phyloP scores from a whole-genome alignment of 176 grass and related monocot species.

The Pharus latifolius region DNA sequence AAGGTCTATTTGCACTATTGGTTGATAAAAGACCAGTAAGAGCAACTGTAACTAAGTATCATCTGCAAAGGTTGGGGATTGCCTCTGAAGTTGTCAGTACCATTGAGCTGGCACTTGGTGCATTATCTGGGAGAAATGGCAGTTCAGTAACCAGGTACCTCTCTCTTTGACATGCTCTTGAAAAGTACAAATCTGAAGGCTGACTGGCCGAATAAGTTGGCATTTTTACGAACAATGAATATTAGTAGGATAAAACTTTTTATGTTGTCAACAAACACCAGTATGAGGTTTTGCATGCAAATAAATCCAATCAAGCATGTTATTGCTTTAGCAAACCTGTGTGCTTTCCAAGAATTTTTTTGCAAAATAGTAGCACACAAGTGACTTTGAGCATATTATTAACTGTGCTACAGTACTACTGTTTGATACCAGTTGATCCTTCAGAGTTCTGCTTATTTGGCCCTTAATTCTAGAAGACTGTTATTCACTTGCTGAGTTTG shows the following conservation, averaged over 20 bases:
- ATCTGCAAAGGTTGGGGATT: constrained; percentile 82
- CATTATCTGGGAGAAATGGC: constrained; percentile 52
- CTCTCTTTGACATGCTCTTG: background rate
- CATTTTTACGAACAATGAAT: background rate
- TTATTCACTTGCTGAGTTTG: background rate
- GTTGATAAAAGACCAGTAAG: constrained; percentile 77
- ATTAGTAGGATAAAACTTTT: too few relatives aligned
- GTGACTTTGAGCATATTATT: background rate
- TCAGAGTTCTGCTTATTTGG: background rate
- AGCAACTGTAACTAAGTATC: constrained; percentile 84
- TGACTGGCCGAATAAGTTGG: background rate
- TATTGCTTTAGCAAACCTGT: background rate
- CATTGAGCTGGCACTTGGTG: constrained; percentile 33
- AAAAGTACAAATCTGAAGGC: constrained; percentile 15
- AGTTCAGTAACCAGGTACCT: constrained; percentile 46
- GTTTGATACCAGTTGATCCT: background rate
- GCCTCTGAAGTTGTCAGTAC: constrained; percentile 39
- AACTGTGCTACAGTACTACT: background rate
- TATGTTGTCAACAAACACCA: too few relatives aligned
- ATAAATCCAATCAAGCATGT: background rate
- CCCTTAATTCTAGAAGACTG: background rate
- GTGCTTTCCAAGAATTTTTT: background rate
- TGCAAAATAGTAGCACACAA: background rate
- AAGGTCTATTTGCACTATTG: constrained; percentile 60
- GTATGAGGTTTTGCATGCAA: too few relatives aligned